These are phyloP conservation scores for Coprinellus micaceus DNA, from an alignment of 768 basidiomycete genomes.

Conservation along the genomic window DNA sequence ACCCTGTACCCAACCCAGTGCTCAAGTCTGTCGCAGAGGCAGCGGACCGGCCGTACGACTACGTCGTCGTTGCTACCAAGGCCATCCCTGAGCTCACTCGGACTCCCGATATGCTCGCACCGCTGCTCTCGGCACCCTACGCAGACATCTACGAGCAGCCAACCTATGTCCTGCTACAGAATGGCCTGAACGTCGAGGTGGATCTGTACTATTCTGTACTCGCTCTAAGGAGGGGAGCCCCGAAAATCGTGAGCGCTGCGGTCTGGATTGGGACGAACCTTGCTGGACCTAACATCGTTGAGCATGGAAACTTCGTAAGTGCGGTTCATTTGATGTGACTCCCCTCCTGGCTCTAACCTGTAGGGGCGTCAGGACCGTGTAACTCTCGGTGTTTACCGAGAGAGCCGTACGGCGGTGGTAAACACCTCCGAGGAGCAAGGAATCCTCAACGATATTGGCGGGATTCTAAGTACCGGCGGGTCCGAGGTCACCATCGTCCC, in stretches of 20 bases:
- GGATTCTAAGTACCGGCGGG: constrained; percentile 46
- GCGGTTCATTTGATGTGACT: background rate
- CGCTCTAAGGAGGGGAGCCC: constrained; percentile 36
- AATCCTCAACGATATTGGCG: constrained; percentile 42
- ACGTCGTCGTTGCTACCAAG: constrained; percentile 69
- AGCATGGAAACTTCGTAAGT: constrained; percentile 51
- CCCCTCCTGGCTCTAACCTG: background rate
- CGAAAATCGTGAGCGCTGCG: constrained; percentile 52
- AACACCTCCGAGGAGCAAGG: constrained; percentile 42
- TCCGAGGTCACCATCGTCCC: constrained; percentile 43
- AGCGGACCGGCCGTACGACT: constrained; percentile 55
- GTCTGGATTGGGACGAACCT: constrained; percentile 55
- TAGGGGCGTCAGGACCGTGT: constrained; percentile 42
- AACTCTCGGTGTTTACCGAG: constrained; percentile 52
- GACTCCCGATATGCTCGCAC: constrained; percentile 53
- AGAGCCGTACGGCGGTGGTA: constrained; percentile 32
- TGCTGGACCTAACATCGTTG: constrained; percentile 41
- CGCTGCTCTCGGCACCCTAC: constrained; percentile 50
- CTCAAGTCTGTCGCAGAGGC: constrained; percentile 57
- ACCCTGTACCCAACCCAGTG: constrained; percentile 38
- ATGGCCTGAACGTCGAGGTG: constrained; percentile 67
- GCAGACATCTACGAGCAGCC: constrained; percentile 46
- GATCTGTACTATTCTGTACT: constrained; percentile 57
- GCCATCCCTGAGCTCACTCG: constrained; percentile 62
- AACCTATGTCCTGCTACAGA: constrained; percentile 62